These are phyloP conservation scores for Breviolum minutum DNA, from an alignment of 73 alveolate genomes.

Conservation along the genomic window DNA sequence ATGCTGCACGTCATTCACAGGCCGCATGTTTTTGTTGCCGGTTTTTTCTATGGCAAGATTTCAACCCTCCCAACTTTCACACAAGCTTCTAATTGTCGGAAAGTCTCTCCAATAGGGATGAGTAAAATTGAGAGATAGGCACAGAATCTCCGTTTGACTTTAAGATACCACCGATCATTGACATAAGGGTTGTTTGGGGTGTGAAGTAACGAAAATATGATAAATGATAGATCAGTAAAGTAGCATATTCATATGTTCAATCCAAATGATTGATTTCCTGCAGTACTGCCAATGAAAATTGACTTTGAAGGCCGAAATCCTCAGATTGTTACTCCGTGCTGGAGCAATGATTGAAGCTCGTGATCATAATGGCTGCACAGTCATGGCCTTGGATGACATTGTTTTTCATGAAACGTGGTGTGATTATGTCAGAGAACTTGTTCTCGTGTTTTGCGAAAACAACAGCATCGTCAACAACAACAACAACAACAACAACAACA, in stretches of 20 bases:
- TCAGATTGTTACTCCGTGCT: conserved; percentile 10
- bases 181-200: no score
- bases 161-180: neutral
- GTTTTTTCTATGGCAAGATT: no score
- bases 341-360: conserved; percentile 88
- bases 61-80: no score
- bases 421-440: no score
- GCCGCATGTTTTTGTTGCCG: neutral
- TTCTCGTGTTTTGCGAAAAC: no score
- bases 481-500: neutral
- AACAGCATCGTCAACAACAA: no score
- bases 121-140: neutral
- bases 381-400: neutral
- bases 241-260: neutral
- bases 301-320: conserved; percentile 31
- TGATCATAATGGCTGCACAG: conserved; percentile 94
- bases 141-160: neutral
- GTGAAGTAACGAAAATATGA: no score
- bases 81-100: no score
- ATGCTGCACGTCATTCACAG: conserved; percentile 62
- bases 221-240: neutral
- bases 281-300: no score
- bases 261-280: neutral
- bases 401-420: no score
- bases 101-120: no score